Evolutionary conservation across 2,329 filamentous ascomycete genomes (phyloP), one percentile per base, ranked within the genome.

Genomic region (Colletotrichum gloeosporioides): DNA sequence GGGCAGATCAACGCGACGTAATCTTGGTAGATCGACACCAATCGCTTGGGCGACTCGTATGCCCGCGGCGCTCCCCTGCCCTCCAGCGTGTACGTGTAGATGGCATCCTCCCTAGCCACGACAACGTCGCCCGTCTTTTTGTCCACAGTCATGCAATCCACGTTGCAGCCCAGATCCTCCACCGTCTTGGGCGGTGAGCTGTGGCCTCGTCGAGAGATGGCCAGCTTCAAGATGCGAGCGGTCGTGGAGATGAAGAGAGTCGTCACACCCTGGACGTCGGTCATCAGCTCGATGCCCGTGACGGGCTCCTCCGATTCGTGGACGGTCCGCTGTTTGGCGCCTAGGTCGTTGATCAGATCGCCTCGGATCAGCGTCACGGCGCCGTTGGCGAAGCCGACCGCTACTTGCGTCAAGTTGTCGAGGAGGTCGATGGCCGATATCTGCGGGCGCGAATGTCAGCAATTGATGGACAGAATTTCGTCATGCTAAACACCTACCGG

Each of bases 231-330:
- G 73, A 99, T 95, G 61, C 95, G 92, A 34, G 93, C 94, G 1
- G 96, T 98, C 0, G 97, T 99, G 5, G 96, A 95, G 72, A 99
- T 95, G 83, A 98, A 99, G 0, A 99, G 89, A 0, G 94, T 96
- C 3, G 95, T 97, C 57, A 91, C 81, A 78, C 87, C 89, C 76
- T 79, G 76, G 16, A 87, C 86, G 69, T 93, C 91, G 61, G 89
- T 88, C 61, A 89, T 86, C 77, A 98, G 94, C 81, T 97, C 94
- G 16, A 99, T 93, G 3, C 96, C 96, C 0, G 97, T 99, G 12
- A 99, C 93, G 0, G 97, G 98, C 83, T 99, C 97, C 80, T 99
- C 96, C 0, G 96, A 98, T 83, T 99, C 97, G 85, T 98, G 97
- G 12, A 99, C 95, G 39, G 96, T 97, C 69, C 97, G 92, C 84